Base-by-base conservation (phyloP, 2,329 filamentous ascomycete genomes). In the Fusarium tricinctum region DNA sequence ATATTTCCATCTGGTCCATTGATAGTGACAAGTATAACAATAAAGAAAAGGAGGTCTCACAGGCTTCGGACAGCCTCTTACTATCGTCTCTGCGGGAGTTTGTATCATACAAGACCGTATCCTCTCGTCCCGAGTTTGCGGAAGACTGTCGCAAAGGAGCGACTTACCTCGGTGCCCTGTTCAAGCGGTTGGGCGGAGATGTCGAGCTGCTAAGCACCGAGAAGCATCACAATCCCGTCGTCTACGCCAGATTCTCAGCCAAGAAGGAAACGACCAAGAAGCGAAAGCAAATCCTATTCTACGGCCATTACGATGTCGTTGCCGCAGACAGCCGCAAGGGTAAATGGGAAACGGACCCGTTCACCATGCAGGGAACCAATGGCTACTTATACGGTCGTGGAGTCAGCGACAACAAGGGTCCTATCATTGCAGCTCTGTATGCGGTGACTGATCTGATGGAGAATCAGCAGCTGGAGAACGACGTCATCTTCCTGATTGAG, bases 291-390 rank as follows among this genome's bases (percentile, higher is more conserved):
- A 92, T 98, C 10, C 82, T 99, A 0, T 99, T 99, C 77, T 99
- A 99, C 75, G 96, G 97, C 0, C 96, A 99, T 77, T 99, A 99
- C 82, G 96, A 99, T 76, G 94, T 99, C 4, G 96, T 99, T 5
- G 88, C 94, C 1, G 96, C 96, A 0, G 93, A 97, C 70, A 90
- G 91, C 38, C 92, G 92, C 66, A 89, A 91, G 58, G 87, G 88
- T 38, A 95, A 93, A 70, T 99, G 96, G 96, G 86, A 88, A 39
- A 89, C 89, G 3, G 92, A 98, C 67, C 97, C 96, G 0, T 99
- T 98, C 77, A 86, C 90, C n/a, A 86, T 98, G 75, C 91, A 91
- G 50, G 96, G 96, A 6, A 88, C 93, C 57, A 94, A 97, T 73
- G 95, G 96, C 0, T 98, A 95, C 77, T 83, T 98, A 3, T 98